Conservation (phyloP, 257 asterid species). For the Linaria vulgaris region DNA sequence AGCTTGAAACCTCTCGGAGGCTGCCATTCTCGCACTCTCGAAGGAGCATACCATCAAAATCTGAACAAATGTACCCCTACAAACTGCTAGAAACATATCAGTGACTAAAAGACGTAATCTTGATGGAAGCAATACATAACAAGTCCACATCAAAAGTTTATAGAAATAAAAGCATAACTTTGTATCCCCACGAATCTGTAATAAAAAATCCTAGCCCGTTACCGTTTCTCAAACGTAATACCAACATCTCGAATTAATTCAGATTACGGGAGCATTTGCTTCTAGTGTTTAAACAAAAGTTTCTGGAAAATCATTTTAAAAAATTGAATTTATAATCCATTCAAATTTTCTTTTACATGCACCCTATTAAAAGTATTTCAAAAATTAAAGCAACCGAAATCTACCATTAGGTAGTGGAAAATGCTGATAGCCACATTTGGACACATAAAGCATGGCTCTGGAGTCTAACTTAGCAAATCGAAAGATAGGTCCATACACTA, state of each 20-base stretch:
- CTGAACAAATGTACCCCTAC: constrained; percentile 29
- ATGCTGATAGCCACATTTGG: not conserved
- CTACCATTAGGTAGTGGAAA: not conserved
- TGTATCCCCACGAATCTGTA: not conserved
- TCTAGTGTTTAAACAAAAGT: not conserved
- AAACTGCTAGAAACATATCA: constrained; percentile 27
- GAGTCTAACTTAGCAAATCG: not conserved
- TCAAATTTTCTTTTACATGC: not conserved
- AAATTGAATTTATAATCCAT: too few relatives aligned
- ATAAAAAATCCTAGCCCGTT: not conserved
- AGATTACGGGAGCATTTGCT: not conserved
- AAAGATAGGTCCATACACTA: not conserved
- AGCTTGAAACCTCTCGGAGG: constrained; percentile 65
- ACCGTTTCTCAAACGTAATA: not conserved
- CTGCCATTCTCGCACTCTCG: constrained; percentile 74
- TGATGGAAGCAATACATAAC: constrained; percentile 12
- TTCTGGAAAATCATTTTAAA: not conserved
- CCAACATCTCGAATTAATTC: constrained; percentile 1
- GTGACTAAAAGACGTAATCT: not conserved
- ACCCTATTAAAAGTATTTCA: not conserved
- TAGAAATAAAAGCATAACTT: not conserved
- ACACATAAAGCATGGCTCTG: not conserved
- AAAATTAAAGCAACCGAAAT: not conserved
- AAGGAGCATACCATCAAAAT: constrained; percentile 71
- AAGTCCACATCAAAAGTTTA: constrained; percentile 1